Conservation (phyloP, 2,329 filamentous ascomycete genomes). For the Fusarium tjaetaba region DNA sequence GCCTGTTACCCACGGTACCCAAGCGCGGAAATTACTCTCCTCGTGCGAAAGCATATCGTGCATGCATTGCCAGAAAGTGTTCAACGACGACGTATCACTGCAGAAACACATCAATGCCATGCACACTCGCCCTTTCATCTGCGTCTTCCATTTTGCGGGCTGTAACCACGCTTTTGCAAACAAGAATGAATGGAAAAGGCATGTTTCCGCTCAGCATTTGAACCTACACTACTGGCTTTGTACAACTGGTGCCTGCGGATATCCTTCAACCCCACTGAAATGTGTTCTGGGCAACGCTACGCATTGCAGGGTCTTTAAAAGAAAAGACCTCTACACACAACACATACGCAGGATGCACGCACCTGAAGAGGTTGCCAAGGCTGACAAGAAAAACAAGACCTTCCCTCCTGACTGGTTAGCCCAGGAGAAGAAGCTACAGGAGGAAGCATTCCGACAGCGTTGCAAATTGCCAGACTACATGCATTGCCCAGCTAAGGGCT, state of each 20-base stretch:
- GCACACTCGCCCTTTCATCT: slow-evolving; percentile 74
- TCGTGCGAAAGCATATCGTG: slow-evolving; percentile 16
- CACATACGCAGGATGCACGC: slow-evolving; percentile 89
- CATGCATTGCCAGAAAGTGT: slow-evolving; percentile 42
- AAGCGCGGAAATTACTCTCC: slow-evolving; percentile 17
- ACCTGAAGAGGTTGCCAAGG: slow-evolving; percentile 48
- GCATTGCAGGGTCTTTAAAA: slow-evolving; percentile 79
- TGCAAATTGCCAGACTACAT: slow-evolving; percentile 70
- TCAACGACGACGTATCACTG: slow-evolving; percentile 57
- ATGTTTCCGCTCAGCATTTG: slow-evolving; percentile 83
- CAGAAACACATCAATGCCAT: slow-evolving; percentile 61
- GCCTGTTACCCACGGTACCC: neutral
- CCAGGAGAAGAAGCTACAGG: slow-evolving; percentile 65
- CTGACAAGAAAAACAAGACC: slow-evolving; percentile 50
- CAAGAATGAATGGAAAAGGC: slow-evolving; percentile 97
- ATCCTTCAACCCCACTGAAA: slow-evolving; percentile 42
- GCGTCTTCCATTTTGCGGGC: slow-evolving; percentile 81
- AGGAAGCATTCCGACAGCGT: slow-evolving; percentile 67
- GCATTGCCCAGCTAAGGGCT: slow-evolving; percentile 70
- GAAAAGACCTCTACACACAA: slow-evolving; percentile 91
- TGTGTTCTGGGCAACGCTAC: slow-evolving; percentile 46
- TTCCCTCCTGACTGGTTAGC: slow-evolving; percentile 57
- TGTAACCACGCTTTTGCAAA: slow-evolving; percentile 77
- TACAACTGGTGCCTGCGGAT: slow-evolving; percentile 67
- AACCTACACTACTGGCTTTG: slow-evolving; percentile 80